Evolutionary conservation across 1,284 basidiomycete species (phyloP), one percentile per base, ranked within the genome.

Genomic region (Pterulicium gracile): DNA sequence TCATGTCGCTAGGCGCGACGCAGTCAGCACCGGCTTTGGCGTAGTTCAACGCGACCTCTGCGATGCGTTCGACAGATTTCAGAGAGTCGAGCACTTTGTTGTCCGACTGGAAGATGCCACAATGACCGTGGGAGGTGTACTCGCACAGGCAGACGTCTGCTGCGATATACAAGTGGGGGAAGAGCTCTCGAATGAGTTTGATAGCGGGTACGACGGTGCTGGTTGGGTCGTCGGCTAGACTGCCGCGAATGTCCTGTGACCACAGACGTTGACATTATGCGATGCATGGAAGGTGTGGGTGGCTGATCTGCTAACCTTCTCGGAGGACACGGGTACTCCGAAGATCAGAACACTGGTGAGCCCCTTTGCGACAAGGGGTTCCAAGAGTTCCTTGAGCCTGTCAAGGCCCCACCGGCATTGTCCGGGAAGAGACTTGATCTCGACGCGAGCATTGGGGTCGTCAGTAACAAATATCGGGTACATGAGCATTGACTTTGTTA

Each of bases 1-100:
- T 98, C 96, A 99, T 99, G 64, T 98, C 96, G 60, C 91, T 96
- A 1, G 96, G 96, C 1, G 96, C 96, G 49, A 99, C 95, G 58
- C 93, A 95, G 64, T 98, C 91, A 0, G 92, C 96, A 10, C 96
- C 96, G 0, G 95, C 96, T 51, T 76, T 74, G 1, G 95, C 95
- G 56, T 99, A 99, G 55, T 77, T 82, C 43, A 98, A 72, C 0
- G 96, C 93, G 17, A 99, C 94, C 57, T 96, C 73, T 0, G 91
- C 91, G 48, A 98, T 86, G 47, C 95, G 84, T 22, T 71, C 71
- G 3, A 92, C 89, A 12, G 88, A 93, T 10, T 80, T 79, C 12
- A 67, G 69, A 41, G 80, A 80, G 63, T 90, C 68, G 64, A 93
- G 84, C 1, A 81, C 79, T 17, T 39, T 39, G 13, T 86, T 84